phyloP scores from a whole-genome alignment of 176 grass and related monocot species.

The Rhynchospora tenuis region DNA sequence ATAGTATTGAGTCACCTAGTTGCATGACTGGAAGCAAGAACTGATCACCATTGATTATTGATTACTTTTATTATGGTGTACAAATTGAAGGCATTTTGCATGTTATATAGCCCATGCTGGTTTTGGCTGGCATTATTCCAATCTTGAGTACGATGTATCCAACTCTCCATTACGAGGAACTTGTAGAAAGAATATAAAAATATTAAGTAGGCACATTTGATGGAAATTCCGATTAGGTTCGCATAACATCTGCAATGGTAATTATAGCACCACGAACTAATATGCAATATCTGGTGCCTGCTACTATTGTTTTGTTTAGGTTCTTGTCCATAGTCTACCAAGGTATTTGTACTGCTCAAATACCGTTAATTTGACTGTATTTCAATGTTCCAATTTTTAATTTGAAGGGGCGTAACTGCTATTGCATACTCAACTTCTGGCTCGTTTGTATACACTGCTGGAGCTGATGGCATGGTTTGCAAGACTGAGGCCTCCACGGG shows the following conservation, averaged over 20 bases:
- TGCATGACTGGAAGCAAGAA: background rate
- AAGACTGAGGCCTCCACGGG: conserved; percentile 62
- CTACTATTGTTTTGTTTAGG: background rate
- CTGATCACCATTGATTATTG: conserved; percentile 3
- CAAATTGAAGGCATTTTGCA: background rate
- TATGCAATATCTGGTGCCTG: background rate
- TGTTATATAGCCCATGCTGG: background rate
- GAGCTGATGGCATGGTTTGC: conserved; percentile 91
- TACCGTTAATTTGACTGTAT: background rate
- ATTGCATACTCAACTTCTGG: conserved; percentile 52
- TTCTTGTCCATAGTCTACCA: background rate
- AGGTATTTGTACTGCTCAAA: background rate
- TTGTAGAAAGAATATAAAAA: background rate
- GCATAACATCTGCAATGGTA: background rate
- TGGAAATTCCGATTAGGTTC: background rate
- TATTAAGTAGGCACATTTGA: background rate
- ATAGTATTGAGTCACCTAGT: background rate
- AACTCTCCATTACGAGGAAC: background rate
- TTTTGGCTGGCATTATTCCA: background rate
- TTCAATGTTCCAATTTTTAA: background rate
- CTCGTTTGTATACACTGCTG: conserved; percentile 55
- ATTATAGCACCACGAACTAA: background rate
- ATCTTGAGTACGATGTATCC: background rate
- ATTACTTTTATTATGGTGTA: too few relatives aligned
- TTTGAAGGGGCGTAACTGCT: conserved; percentile 65